Base-by-base conservation (phyloP, 2,329 filamentous ascomycete genomes). In the Clarireedia homoeocarpa region DNA sequence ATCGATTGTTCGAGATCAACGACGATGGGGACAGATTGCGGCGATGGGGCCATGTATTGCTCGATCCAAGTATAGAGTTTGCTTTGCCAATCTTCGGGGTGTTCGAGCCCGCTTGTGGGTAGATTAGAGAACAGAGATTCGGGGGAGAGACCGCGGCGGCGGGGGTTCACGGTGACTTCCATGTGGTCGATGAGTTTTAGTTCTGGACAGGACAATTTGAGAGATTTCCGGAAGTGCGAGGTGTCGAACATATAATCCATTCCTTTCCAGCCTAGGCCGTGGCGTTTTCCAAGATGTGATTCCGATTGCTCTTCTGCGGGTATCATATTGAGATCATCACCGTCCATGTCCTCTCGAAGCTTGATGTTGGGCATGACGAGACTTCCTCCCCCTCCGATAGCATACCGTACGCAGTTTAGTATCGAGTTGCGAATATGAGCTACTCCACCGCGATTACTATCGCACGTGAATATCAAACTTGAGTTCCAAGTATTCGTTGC, bases 391-490 rank as follows among this genome's bases (percentile, higher is more conserved):
- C 65, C 71, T 48, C 66, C 64, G 45, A 74, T 73, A 4, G 72
- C 69, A 51, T 72, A 74, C 17, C 72, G 67, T 5, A 74, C 66
- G 60, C 72, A 74, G 49, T 72, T 73, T 3, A 74, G 61, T 20
- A 74, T 72, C 59, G 72, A 71, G 55, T 73, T 72, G 27, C 72
- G 66, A 39, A 74, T 62, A 67, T 73, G 72, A 40, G 69, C 71
- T 48, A 74, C 66, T 26, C 71, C 71, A 38, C 72, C 72, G 34
- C 69, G 67, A 53, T 71, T 71, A 5, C 68, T 71, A 48, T 73
- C 71, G 61, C 72, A 74, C 30, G 63, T 72, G 52, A 74, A 74
- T 2, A 74, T 57, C 10, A 74, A 56, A 24, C 68, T 70, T 0
- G 63, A 59, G 14, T 70, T 69, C 58, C 72, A 74, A 1, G 61